Evolutionary conservation across 345 rosid species (phyloP).

Genomic region (Hibiscus trionum): DNA sequence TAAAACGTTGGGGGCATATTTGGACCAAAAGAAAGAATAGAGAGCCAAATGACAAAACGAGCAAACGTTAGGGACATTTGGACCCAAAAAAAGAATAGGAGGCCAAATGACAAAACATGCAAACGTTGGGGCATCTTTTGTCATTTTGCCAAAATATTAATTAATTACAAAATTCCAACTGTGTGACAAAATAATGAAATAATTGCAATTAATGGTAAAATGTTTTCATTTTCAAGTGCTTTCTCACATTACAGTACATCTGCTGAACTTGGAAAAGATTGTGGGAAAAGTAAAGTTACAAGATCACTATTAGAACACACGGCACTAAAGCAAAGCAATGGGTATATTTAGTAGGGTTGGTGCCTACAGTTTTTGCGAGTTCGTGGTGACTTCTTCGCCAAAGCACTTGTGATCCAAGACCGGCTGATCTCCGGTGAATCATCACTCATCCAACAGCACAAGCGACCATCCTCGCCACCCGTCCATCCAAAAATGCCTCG

Average conservation of each 20-base stretch:
- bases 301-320: not conserved
- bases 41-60: no score
- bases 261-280: not conserved
- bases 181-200: not conserved
- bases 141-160: no score
- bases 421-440: slow-evolving; percentile 32
- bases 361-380: slow-evolving; percentile 45
- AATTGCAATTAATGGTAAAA: not conserved
- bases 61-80: no score
- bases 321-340: no score
- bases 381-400: slow-evolving; percentile 37
- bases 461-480: slow-evolving; percentile 87
- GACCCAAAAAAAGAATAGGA: no score
- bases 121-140: no score
- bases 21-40: no score
- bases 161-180: no score
- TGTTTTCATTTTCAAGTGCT: not conserved
- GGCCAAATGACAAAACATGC: no score
- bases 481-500: slow-evolving; percentile 82
- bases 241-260: not conserved
- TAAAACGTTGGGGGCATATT: no score
- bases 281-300: not conserved
- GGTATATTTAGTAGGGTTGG: slow-evolving; percentile 38
- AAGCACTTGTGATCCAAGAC: slow-evolving; percentile 67
- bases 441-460: slow-evolving; percentile 83